These are phyloP conservation scores for Kentomonas sorsogonicus DNA, from an alignment of 208 protist species.

Conservation along the genomic window DNA sequence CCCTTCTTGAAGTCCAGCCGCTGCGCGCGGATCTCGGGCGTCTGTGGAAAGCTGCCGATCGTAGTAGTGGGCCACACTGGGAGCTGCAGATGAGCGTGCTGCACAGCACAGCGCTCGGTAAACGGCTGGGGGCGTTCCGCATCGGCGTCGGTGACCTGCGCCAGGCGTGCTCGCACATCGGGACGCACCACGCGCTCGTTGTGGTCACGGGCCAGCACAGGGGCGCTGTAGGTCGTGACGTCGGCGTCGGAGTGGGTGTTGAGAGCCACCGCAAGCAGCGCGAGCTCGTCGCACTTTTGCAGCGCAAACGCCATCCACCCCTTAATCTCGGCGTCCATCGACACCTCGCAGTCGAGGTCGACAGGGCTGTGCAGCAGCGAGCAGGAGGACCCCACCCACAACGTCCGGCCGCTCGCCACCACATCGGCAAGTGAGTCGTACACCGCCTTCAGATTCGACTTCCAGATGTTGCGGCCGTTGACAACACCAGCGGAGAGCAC, in stretches of 20 bases:
- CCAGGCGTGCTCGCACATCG: constrained; percentile 28
- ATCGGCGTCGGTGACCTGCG: constrained; percentile 17
- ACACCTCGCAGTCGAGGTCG: constrained; percentile 49
- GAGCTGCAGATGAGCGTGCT: constrained; percentile 44
- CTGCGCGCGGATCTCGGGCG: constrained; percentile 57
- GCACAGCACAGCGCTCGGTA: constrained; percentile 29
- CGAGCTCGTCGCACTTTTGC: constrained; percentile 79
- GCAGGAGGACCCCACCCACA: constrained; percentile 77
- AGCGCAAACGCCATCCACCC: constrained; percentile 72
- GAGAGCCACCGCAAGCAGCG: constrained; percentile 37
- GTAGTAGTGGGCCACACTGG: constrained; percentile 86
- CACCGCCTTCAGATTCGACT: constrained; percentile 31
- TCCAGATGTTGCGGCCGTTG: constrained; percentile 86
- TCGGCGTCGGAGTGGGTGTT: constrained; percentile 18
- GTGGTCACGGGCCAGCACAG: constrained; percentile 19
- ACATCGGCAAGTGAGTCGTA: constrained; percentile 18
- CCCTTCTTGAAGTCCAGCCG: constrained; percentile 59
- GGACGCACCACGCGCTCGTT: constrained; percentile 30
- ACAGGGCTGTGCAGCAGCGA: constrained; percentile 80
- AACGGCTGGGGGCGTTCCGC: constrained; percentile 19
- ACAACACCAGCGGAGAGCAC: constrained; percentile 78
- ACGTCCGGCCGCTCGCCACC: constrained; percentile 17
- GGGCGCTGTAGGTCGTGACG: constrained; percentile 32
- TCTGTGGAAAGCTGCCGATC: constrained; percentile 90
- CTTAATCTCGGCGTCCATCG: constrained; percentile 43